Percentiles rank a stretch among this genome's conserved stretches.
These are phyloP conservation scores for Fusarium sp. DNA, from an alignment of 2,329 filamentous ascomycete genomes.

Conservation along the genomic window DNA sequence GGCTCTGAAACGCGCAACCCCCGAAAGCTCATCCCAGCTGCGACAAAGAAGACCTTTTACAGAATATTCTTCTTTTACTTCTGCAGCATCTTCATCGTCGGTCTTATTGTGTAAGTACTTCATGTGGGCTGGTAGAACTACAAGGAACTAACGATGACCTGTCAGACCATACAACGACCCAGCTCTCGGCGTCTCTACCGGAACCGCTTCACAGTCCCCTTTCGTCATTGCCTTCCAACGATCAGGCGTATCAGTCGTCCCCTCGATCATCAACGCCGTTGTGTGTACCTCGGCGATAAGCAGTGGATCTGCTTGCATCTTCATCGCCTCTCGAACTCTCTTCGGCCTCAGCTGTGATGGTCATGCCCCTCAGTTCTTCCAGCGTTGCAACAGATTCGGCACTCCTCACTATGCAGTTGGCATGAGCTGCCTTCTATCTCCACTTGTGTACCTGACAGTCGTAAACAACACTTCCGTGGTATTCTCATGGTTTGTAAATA, in stretches of 20 bases:
- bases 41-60: neutral
- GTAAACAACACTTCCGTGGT: neutral
- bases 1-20: neutral
- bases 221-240: neutral
- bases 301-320: neutral
- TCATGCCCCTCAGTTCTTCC: neutral
- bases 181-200: neutral
- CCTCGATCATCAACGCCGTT: neutral
- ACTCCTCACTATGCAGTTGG: neutral
- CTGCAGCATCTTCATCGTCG: neutral
- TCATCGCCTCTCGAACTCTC: neutral
- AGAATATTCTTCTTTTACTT: neutral
- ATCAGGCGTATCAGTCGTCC: neutral
- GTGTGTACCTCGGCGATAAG: neutral
- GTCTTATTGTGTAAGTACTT: neutral
- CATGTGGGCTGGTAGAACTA: fast-evolving
- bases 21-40: neutral
- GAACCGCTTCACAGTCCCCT: neutral
- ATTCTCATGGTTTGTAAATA: neutral
- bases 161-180: neutral
- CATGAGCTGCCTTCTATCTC: neutral
- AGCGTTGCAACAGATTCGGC: neutral
- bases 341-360: neutral
- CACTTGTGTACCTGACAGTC: neutral
- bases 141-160: fast-evolving